A percentile compares a stretch with the other conserved stretches of the same genome.
Evolutionary conservation across 495 filamentous ascomycete genomes (phyloP).

Genomic region (Lentithecium fluviatile): DNA sequence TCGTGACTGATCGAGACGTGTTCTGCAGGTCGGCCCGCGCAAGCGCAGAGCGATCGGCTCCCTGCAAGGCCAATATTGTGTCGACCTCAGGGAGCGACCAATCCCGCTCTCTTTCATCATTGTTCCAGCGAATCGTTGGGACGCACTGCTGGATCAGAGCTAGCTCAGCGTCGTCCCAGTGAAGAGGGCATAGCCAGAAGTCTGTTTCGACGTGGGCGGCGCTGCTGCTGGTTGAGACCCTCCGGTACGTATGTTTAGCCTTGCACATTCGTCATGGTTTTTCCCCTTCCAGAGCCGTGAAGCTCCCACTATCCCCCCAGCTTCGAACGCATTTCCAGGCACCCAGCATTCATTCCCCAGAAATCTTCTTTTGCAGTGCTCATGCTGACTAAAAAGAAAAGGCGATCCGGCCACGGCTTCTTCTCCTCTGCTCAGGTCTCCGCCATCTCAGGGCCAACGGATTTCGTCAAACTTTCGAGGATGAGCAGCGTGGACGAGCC

Average conservation of each 20-base stretch:
- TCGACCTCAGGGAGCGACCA: too few species aligned
- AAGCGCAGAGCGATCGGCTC: too few species aligned
- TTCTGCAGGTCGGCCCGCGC: too few species aligned
- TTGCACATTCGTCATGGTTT: neutral
- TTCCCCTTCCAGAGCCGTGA: neutral
- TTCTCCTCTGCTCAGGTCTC: conserved; percentile 33
- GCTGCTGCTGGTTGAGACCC: neutral
- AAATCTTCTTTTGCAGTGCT: conserved; percentile 1
- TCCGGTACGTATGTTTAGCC: neutral
- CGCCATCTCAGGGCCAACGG: conserved; percentile 18
- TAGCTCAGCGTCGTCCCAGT: neutral
- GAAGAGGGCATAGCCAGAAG: neutral
- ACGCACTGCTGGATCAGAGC: neutral
- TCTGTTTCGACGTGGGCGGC: neutral
- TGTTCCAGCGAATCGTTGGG: neutral
- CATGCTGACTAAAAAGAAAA: conserved; percentile 35
- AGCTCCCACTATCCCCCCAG: neutral
- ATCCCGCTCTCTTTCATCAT: too few species aligned
- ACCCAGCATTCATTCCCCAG: conserved; percentile 1
- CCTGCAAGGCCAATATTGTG: too few species aligned
- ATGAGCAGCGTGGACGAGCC: conserved; percentile 14
- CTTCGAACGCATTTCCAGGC: neutral
- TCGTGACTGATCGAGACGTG: neutral
- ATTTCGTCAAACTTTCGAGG: conserved; percentile 21
- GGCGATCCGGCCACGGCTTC: conserved; percentile 29